phyloP scores from a whole-genome alignment of 2,329 filamentous ascomycete species.

The Ophiostoma ulmi region DNA sequence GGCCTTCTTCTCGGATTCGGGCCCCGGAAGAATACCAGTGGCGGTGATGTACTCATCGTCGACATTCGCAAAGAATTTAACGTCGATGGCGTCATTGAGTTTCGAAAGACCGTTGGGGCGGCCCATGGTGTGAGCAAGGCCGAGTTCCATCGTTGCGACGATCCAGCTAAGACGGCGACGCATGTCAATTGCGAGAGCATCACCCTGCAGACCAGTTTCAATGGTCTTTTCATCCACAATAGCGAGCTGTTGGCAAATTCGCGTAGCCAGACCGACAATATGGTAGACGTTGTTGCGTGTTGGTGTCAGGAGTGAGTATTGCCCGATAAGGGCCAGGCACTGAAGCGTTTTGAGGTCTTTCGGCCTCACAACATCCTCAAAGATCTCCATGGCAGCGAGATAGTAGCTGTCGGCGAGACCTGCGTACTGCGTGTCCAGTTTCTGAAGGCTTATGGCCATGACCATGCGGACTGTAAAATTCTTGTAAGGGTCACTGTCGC shows the following conservation, averaged over 20 bases:
- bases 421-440: slow-evolving; percentile 83
- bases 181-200: slow-evolving; percentile 80
- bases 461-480: slow-evolving; percentile 89
- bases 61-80: slow-evolving; percentile 75
- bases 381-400: slow-evolving; percentile 75
- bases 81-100: slow-evolving; percentile 74
- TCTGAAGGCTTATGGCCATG: slow-evolving; percentile 90
- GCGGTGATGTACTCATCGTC: slow-evolving; percentile 79
- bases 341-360: slow-evolving; percentile 90
- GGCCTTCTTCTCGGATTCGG: slow-evolving; percentile 74
- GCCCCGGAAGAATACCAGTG: slow-evolving; percentile 66
- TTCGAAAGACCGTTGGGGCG: slow-evolving; percentile 81
- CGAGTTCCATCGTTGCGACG: slow-evolving; percentile 80
- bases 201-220: slow-evolving; percentile 54
- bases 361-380: slow-evolving; percentile 77
- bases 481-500: slow-evolving; percentile 70
- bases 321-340: slow-evolving; percentile 78
- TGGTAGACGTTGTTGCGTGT: slow-evolving; percentile 92
- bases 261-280: slow-evolving; percentile 79
- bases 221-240: slow-evolving; percentile 87
- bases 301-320: slow-evolving; percentile 88
- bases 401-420: slow-evolving; percentile 94
- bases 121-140: slow-evolving; percentile 80
- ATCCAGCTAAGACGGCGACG: slow-evolving; percentile 84
- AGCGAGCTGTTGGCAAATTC: slow-evolving; percentile 83